Evolutionary conservation across 2,329 filamentous ascomycete species (phyloP), one percentile per base, ranked within the genome.

Genomic region (Aspergillus sp.): DNA sequence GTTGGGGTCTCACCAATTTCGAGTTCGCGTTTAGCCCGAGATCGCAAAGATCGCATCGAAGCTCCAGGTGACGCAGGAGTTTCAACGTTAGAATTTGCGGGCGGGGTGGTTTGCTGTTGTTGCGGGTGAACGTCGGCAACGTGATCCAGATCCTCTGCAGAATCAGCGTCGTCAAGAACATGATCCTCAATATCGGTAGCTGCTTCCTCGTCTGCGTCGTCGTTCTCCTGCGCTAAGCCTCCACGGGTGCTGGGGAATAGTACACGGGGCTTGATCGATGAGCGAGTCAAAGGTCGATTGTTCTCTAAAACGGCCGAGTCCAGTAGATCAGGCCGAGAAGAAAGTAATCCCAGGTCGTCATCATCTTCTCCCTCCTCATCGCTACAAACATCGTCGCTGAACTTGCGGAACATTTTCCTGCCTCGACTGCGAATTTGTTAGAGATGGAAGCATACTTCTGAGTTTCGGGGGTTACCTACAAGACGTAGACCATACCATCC

Each of bases 401-500:
- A 86, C 61, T 78, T 80, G 66, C 80, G 80, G 73, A 84, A 85
- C 39, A 85, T 72, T 66, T 84, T 86, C 72, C 82, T 84, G 65
- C 85, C 85, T 55, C 85, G 85, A 71, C 84, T 86, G 22, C 32
- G 48, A 48, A 39, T 24, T 48, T 43, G 62, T 75, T 68, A 78
- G 71, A 41, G 55, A 39, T 8, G 8, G 11, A 22, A 38, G 24
- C 11, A 42, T 18, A 5, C 13, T n/a, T 38, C 24, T n/a, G 44
- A 26, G 11, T 12, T 26, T 7, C 32, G 6, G 17, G 43, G 15
- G 43, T 22, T 39, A 82, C 84, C 81, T 77, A 86, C 84, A 87
- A 87, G 6, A 82, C 77, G 65, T 83, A 86, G 50, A 85, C 75
- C 70, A 87, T 80, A 49, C 84, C 84, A 67, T 86, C 81, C 17